Base-by-base conservation (phyloP, 768 basidiomycete genomes). In the Calocera cornea region DNA sequence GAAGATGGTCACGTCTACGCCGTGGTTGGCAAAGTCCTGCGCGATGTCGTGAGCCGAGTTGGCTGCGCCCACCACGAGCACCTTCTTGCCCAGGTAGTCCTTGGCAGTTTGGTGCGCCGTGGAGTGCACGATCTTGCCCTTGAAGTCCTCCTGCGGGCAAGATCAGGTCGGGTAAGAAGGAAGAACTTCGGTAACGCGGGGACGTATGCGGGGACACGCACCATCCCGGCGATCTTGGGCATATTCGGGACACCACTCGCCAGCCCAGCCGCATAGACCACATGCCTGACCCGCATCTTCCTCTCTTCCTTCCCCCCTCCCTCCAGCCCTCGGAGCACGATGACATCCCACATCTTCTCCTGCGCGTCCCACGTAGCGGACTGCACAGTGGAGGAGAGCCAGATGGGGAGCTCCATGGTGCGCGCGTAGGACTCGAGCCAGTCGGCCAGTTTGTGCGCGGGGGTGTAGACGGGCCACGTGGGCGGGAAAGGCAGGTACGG, bases 341-440 rank as follows among this genome's bases (percentile, higher is more conserved):
- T 74, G 38, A 72, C 41, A 0, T 67, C 71, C 72, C 72, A 72
- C 0, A n/a, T 17, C 14, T 69, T 69, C 27, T 63, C 34, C 22
- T 14, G 33, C 29, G 7, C 31, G 54, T 74, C 76, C 60, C 71
- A 69, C 12, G 77, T 74, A 5, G 64, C 68, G 14, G 70, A 40
- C 7, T 64, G 68, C 33, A 74, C 41, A 0, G 69, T 68, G 19
- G 75, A 68, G 38, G 71, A 41, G 65, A 81, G 83, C 87, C 87
- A 87, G 7, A 85, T 80, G 70, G 86, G 84, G 66, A 88, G 76
- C 69, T 87, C 87, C 66, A 88, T 74, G 1, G 79, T 72, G 16
- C 83, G 79, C 0, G 84, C 85, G 72, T 87, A 88, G 67, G 74
- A 78, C 74, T 87, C 87, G 2, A 89, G 79, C 86, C 86, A 88